Base-by-base conservation (phyloP, 108 stramenopile species). In the Nitzschia putrida region DNA sequence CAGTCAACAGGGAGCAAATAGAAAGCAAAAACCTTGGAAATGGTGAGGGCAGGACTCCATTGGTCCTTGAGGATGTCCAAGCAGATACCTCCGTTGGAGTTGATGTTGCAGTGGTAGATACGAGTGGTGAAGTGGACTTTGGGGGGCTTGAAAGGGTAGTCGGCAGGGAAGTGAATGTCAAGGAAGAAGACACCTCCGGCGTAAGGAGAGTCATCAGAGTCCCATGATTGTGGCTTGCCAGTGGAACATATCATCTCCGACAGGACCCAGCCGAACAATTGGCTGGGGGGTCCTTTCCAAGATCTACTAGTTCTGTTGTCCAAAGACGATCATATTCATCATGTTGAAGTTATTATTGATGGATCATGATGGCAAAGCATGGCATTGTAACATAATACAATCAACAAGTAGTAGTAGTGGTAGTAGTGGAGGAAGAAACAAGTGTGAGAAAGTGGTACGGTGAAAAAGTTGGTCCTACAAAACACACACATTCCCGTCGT, bases 211-310 rank as follows among this genome's bases (percentile, higher is more conserved):
- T 97, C 96, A 56, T 95, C 95, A 20, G 98, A n/a, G 98, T 57
- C 98, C 98, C 95, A 97, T 95, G 68, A 98, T 95, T 53, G 96
- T 96, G 11, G 96, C 98, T 79, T 98, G 96, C 97, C 97, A 99
- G 82, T 97, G 96, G 79, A 96, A 97, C 87, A 98, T 93, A 55
- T 98, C 96, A 72, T 99, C 96, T 56, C 96, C 97, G 43, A 99
- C 97, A n/a, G 99, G 99, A 45, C 99, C n/a, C 99, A 23, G 99
- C 99, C 51, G 92, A 94, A 85, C 99, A 99, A 78, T 99, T 99
- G 12, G 97, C 95, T 39, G 99, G 99, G 24, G 99, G 99, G 76
- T 99, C 99, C 72, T 94, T 94, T 34, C 98, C 97, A 49, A 99
- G 83, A 66, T 99, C 99, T 66, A 91, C 84, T 57, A 99, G 86